A percentile compares a stretch with the other conserved stretches of the same genome.
phyloP scores from a whole-genome alignment of 371 early-diverging fungal genomes.

The Saksenaea oblongispora region DNA sequence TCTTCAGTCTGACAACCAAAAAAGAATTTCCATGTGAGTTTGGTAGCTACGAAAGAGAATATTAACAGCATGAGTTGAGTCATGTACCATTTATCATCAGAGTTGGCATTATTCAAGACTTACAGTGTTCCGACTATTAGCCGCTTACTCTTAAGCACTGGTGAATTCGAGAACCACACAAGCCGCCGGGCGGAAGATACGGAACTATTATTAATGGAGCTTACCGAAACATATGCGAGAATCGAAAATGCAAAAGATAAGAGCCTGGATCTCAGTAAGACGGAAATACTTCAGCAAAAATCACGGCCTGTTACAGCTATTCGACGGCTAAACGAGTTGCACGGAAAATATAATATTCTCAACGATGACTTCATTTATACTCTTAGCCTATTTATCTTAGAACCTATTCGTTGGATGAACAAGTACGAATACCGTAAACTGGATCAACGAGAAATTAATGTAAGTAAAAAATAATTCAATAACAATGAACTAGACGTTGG shows the following conservation, averaged over 20 bases:
- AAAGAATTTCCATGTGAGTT: slow-evolving; percentile 47
- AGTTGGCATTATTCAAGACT: slow-evolving; percentile 55
- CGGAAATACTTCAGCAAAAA: slow-evolving; percentile 26
- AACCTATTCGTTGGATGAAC: slow-evolving; percentile 48
- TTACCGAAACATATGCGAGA: slow-evolving; percentile 41
- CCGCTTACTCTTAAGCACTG: slow-evolving; percentile 44
- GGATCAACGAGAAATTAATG: slow-evolving; percentile 49
- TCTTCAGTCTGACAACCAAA: slow-evolving; percentile 29
- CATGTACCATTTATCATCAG: slow-evolving; percentile 24
- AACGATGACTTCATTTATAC: slow-evolving; percentile 57
- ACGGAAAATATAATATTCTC: slow-evolving; percentile 48
- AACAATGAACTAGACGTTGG: background rate
- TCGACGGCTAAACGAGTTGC: slow-evolving; percentile 51
- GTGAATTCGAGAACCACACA: slow-evolving; percentile 38
- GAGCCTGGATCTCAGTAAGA: background rate
- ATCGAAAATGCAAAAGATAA: slow-evolving; percentile 33
- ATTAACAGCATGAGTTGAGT: background rate
- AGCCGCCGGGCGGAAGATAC: slow-evolving; percentile 54
- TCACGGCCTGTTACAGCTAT: slow-evolving; percentile 31
- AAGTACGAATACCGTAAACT: slow-evolving; percentile 48
- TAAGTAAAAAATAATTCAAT: slow-evolving; percentile 12
- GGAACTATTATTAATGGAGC: slow-evolving; percentile 43
- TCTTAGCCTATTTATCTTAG: slow-evolving; percentile 44
- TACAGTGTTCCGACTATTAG: slow-evolving; percentile 54
- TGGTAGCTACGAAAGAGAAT: background rate